These are phyloP conservation scores for Cladosporium sp. DNA, from an alignment of 2,329 filamentous ascomycete genomes.

Conservation along the genomic window DNA sequence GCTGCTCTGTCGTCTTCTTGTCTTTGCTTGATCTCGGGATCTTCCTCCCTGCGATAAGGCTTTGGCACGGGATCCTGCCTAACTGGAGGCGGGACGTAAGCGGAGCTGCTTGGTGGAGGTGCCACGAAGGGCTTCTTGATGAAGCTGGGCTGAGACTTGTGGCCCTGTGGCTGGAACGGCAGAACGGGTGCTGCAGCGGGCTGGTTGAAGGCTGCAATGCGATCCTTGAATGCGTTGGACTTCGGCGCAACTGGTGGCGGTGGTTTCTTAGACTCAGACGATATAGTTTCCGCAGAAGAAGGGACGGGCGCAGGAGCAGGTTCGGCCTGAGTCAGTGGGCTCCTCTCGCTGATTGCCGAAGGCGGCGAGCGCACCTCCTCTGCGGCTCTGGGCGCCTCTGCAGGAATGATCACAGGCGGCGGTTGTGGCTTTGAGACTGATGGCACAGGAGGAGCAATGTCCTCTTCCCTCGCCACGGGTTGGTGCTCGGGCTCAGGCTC, in stretches of 20 bases:
- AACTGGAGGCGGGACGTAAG: constrained; percentile 77
- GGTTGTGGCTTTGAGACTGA: constrained; percentile 41
- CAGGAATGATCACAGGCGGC: constrained; percentile 38
- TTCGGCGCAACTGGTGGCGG: constrained; percentile 68
- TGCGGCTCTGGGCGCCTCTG: constrained; percentile 23
- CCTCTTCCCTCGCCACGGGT: constrained; percentile 21
- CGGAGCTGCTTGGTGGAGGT: constrained; percentile 87
- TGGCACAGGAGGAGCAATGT: constrained; percentile 36
- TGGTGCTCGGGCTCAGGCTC: constrained; percentile 20
- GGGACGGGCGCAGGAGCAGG: constrained; percentile 40
- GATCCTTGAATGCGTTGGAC: constrained; percentile 87
- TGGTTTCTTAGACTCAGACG: constrained; percentile 55
- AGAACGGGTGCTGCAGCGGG: constrained; percentile 78
- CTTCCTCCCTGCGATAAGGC: constrained; percentile 84
- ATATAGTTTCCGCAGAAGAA: constrained; percentile 38
- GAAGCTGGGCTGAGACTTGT: constrained; percentile 57
- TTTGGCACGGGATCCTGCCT: constrained; percentile 69
- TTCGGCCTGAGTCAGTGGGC: constrained; percentile 27
- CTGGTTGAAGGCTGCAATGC: constrained; percentile 97
- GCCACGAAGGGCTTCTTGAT: constrained; percentile 98
- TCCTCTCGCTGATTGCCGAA: constrained; percentile 26
- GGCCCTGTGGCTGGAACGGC: constrained; percentile 80
- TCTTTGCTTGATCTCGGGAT: constrained; percentile 65
- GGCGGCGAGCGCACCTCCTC: constrained; percentile 34
- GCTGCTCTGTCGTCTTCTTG: constrained; percentile 67